Base-by-base conservation (phyloP, 805 yeast genomes). In the Spathaspora passalidarum region DNA sequence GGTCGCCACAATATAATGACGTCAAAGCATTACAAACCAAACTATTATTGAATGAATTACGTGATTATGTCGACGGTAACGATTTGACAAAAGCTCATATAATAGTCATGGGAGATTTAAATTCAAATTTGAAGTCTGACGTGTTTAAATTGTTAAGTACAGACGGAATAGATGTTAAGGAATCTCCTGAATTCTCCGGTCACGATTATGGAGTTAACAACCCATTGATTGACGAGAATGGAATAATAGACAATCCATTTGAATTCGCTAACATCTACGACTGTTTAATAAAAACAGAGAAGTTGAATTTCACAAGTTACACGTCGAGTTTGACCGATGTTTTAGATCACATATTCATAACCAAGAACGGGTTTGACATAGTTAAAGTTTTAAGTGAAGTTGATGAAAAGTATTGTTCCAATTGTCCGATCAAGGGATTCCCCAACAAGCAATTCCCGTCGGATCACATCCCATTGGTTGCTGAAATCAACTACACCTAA, bases 361-460 rank as follows among this genome's bases (percentile, higher is more conserved):
- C 75, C 45, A 59, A 62, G 13, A 51, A 60, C 9, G 72, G 68
- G 38, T 57, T 80, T 19, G 56, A 61, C 38, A 61, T 76, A 17
- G 55, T 69, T 1, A 68, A 70, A 43, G 72, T 78, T n/a, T 60
- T 81, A n/a, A 76, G 81, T n/a, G 82, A 80, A 14, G 64, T 77
- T 11, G 72, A 73, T 40, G 50, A 56, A 0, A 44, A 52, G 0
- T 72, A 74, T 48, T 44, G 66, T 13, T 44, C 56, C 5, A 47
- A 56, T 23, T 42, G 40, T 32, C 39, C 42, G 0, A 66, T 65
- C 9, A 48, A 48, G 8, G 79, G 84, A 0, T 68, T 81, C 42
- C 88, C 87, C 0, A 81, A 82, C 50, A 63, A 59, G 36, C 74
- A 74, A 16, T 82, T 78, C 50, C 87, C 88, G 3, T 81, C 82